Base-by-base conservation (phyloP, 257 asterid genomes). In the Solanum megistacrolobum region DNA sequence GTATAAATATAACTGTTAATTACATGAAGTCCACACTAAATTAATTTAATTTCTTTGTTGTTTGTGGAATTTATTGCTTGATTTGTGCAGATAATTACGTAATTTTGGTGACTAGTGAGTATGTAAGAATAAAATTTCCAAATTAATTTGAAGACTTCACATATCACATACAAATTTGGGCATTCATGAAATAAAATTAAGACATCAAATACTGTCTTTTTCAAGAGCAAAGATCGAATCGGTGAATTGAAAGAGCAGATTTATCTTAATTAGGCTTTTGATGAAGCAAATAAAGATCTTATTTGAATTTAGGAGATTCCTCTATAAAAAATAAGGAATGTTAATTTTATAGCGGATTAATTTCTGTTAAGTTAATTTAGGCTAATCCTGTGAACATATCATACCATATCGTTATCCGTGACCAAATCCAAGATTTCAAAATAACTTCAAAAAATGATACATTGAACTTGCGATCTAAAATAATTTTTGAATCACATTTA, bases 191-290 rank as follows among this genome's bases (percentile, higher is more conserved):
- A 55, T 18, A 18, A 55, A 20, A 55, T 55, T 55, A 55, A 55
- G 65, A 55, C n/a, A 55, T 55, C 4, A 52, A 52, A 52, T 52
- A 52, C 0, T 52, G 9, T 18, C 1, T 18, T 55, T 55, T 7
- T 55, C 0, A 55, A 55, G 60, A 55, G 25, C 0, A 3, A 55
- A 55, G 4, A 55, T 0, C 1, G 0, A 0, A 18, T 18, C 2
- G 11, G 1, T 55, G 10, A 55, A 55, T 20, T 2, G n/a, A 18
- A 55, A 55, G 0, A 55, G 4, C 0, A 16, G 0, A 55, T 3
- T 18, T 18, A 20, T 1, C n/a, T 55, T 18, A 18, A 18, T 55
- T 55, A 55, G 4, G 1, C 9, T 18, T 55, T 55, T 55, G 0
- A 55, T 2, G 9, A 55, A 18, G 23, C n/a, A 18, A 6, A 18